Evolutionary conservation across 129 eudicot genomes (phyloP).

Genomic region (Deinandra increscens): DNA sequence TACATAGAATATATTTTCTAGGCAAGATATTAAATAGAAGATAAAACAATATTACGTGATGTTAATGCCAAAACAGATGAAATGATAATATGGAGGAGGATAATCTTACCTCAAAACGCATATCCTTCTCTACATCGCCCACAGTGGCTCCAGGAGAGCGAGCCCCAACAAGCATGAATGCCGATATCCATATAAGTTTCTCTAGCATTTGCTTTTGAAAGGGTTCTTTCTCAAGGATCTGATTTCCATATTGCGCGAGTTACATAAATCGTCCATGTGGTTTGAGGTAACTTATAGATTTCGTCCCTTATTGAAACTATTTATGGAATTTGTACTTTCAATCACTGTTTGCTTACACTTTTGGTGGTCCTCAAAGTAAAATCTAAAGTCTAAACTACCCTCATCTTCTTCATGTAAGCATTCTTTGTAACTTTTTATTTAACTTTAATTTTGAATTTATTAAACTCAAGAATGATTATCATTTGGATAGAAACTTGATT

Average conservation of each 20-base stretch:
- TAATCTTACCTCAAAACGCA: constrained; percentile 65
- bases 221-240: constrained; percentile 87
- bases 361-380: no score
- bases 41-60: not conserved
- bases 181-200: constrained; percentile 96
- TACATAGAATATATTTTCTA: not conserved
- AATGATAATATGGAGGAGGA: not conserved
- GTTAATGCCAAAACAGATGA: not conserved
- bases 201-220: constrained; percentile 96
- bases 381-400: not conserved
- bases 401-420: not conserved
- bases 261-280: not conserved
- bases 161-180: constrained; percentile 98
- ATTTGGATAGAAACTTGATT: not conserved
- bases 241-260: not conserved
- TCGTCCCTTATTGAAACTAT: not conserved
- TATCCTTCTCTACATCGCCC: constrained; percentile 85
- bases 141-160: constrained; percentile 98
- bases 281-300: not conserved
- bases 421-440: not conserved
- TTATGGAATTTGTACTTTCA: not conserved
- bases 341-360: not conserved
- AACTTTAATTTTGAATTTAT: not conserved
- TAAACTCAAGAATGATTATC: not conserved
- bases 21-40: not conserved